phyloP scores from a whole-genome alignment of 768 basidiomycete species.

The Kwoniella bestiolae region DNA sequence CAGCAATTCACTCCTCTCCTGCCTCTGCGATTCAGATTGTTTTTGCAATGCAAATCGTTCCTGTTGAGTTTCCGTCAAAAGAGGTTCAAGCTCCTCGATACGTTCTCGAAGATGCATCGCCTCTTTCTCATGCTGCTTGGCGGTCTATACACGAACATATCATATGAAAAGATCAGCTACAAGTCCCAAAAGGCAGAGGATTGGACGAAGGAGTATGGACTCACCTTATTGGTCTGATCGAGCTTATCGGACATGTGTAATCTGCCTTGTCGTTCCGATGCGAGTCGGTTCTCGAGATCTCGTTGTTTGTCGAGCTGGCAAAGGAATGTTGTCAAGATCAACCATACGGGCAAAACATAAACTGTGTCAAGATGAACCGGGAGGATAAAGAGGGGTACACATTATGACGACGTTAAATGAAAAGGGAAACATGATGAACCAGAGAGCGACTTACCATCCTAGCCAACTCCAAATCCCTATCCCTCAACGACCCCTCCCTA shows the following conservation, averaged over 20 bases:
- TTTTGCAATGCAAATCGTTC: constrained; percentile 69
- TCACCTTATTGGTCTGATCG: constrained; percentile 67
- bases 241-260: constrained; percentile 87
- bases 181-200: too few species aligned
- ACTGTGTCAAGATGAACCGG: too few species aligned
- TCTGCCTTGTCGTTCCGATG: constrained; percentile 82
- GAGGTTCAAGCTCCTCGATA: constrained; percentile 74
- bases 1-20: constrained; percentile 87
- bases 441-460: constrained; percentile 63
- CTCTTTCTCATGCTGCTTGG: constrained; percentile 74
- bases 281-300: constrained; percentile 76
- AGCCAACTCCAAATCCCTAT: constrained; percentile 75
- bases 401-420: too few species aligned
- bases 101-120: constrained; percentile 66
- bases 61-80: constrained; percentile 63
- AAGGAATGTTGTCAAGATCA: too few species aligned
- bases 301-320: constrained; percentile 78
- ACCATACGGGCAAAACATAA: too few species aligned
- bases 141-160: constrained; percentile 49
- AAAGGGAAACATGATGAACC: too few species aligned
- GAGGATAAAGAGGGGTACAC: too few species aligned
- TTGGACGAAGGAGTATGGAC: too few species aligned
- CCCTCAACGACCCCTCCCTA: constrained; percentile 68
- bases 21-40: constrained; percentile 87
- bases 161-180: too few species aligned